These are phyloP conservation scores for Podaxis carcinomalis DNA, from an alignment of 768 basidiomycete genomes.

Conservation along the genomic window DNA sequence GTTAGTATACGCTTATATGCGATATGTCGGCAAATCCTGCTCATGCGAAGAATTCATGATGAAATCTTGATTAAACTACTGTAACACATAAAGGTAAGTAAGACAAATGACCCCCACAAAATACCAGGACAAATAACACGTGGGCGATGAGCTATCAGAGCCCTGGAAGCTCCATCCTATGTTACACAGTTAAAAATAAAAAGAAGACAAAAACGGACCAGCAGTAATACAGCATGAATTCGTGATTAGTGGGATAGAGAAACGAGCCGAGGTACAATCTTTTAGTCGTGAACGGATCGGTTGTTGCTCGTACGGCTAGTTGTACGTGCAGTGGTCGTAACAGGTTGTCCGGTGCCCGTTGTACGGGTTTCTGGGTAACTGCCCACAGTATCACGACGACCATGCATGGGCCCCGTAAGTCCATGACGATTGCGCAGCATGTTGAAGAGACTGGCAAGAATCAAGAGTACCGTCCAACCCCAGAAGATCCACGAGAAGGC, in stretches of 20 bases:
- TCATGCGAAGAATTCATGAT: too few relatives aligned
- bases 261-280: neutral
- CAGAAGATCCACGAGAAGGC: slow-evolving; percentile 69
- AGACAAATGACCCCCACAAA: too few relatives aligned
- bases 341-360: neutral
- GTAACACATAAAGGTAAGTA: too few relatives aligned
- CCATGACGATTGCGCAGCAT: slow-evolving; percentile 15
- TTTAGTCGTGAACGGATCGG: neutral
- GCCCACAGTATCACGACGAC: slow-evolving; percentile 5
- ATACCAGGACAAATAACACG: too few relatives aligned
- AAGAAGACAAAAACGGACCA: neutral
- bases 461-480: slow-evolving; percentile 44
- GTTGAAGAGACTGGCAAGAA: slow-evolving; percentile 33
- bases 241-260: neutral
- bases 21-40: too few relatives aligned
- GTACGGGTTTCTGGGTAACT: slow-evolving; percentile 19
- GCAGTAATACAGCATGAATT: neutral
- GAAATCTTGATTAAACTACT: too few relatives aligned
- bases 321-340: neutral
- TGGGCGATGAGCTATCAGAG: too few relatives aligned
- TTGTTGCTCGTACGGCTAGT: neutral
- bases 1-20: too few relatives aligned
- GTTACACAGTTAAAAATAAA: neutral
- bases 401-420: slow-evolving; percentile 17
- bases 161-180: too few relatives aligned